These are phyloP conservation scores for Thraustochytrium sp. DNA, from an alignment of 352 stramenopile genomes.

Conservation along the genomic window DNA sequence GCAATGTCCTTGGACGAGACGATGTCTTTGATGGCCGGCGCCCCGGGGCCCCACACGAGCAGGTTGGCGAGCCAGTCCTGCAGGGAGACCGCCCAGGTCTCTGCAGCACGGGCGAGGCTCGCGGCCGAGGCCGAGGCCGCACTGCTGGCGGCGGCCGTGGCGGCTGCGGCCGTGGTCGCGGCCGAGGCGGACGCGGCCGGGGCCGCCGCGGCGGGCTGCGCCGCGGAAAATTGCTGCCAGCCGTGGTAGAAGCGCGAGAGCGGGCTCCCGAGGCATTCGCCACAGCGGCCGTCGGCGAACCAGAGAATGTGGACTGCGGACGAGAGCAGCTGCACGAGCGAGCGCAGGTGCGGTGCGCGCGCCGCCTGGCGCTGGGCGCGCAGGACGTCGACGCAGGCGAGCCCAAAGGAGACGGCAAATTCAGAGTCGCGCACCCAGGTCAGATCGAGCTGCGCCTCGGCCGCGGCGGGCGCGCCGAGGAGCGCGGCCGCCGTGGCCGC, in stretches of 20 bases:
- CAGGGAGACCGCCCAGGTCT: not conserved
- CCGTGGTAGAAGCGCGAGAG: not conserved
- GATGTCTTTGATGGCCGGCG: not conserved
- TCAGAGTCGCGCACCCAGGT: not conserved
- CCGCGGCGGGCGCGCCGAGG: not conserved
- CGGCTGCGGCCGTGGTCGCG: too few species aligned
- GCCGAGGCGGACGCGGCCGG: too few species aligned
- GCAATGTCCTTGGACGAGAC: not conserved
- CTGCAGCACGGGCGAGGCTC: not conserved
- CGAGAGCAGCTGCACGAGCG: not conserved
- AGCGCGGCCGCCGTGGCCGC: not conserved
- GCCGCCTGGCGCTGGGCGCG: not conserved
- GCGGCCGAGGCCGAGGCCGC: not conserved
- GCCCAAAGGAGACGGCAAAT: not conserved
- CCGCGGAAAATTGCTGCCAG: not conserved
- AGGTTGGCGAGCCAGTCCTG: conserved; percentile 12
- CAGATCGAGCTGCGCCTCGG: not conserved
- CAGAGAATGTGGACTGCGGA: not conserved
- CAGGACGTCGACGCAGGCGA: not conserved
- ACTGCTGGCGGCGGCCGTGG: not conserved
- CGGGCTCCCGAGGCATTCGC: not conserved
- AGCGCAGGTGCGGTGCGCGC: not conserved
- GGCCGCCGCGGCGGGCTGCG: too few species aligned
- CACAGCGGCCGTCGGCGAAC: conserved; percentile 8
- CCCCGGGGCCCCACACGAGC: not conserved